phyloP scores from a whole-genome alignment of 2,329 filamentous ascomycete species.

The Fusarium heterosporum region DNA sequence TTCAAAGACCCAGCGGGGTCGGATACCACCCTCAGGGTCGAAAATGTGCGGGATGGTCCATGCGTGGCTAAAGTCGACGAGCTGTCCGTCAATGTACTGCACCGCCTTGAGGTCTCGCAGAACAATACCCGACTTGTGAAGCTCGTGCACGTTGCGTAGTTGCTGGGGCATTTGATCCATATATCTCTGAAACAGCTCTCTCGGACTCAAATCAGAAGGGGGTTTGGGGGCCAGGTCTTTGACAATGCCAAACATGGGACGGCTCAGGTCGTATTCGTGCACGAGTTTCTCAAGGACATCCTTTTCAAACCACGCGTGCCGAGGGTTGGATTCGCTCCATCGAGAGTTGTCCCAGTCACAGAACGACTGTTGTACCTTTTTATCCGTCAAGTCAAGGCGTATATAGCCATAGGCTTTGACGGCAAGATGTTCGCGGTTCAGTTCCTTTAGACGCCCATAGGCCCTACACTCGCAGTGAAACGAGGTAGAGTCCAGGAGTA shows the following conservation, averaged over 20 bases:
- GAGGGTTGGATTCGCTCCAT: too few relatives aligned
- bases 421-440: constrained; percentile 11
- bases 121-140: constrained; percentile 22
- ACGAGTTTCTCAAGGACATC: too few relatives aligned
- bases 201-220: fast-evolving
- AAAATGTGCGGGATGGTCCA: constrained; percentile 27
- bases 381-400: neutral
- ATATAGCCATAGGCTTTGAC: constrained; percentile 19
- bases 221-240: constrained; percentile 19
- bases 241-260: constrained; percentile 26
- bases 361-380: neutral
- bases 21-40: neutral
- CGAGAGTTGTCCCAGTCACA: neutral
- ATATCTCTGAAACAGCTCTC: neutral
- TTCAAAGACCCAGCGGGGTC: neutral
- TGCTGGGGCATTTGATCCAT: neutral
- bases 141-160: constrained; percentile 6
- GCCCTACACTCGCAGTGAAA: constrained; percentile 29
- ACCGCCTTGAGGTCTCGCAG: constrained; percentile 9
- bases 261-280: neutral
- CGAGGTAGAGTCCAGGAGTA: neutral
- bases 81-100: constrained; percentile 14
- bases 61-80: constrained; percentile 11
- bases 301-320: too few relatives aligned
- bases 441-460: constrained; percentile 27